phyloP scores from a whole-genome alignment of 305 asterid species.

The Euphrasia arctica region DNA sequence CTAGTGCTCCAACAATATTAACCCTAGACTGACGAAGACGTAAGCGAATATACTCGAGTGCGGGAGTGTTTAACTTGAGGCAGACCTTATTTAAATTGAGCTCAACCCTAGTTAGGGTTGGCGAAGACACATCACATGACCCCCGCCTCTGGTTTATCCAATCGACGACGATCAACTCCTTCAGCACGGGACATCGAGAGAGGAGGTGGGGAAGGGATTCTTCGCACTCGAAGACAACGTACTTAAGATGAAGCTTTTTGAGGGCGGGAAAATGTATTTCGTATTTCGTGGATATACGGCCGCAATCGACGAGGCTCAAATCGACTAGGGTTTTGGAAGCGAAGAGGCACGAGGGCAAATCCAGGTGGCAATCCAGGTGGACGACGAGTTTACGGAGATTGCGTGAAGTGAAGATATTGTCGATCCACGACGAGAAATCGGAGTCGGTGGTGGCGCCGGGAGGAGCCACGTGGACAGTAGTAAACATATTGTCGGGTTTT shows the following conservation, averaged over 20 bases:
- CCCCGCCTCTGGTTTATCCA: too few relatives aligned
- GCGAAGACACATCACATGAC: not conserved
- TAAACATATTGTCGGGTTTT: too few relatives aligned
- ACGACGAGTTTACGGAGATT: not conserved
- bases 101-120: not conserved
- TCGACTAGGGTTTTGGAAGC: not conserved
- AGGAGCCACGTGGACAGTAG: too few relatives aligned
- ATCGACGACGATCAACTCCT: not conserved
- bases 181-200: not conserved
- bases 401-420: not conserved
- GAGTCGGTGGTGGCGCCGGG: not conserved
- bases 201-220: not conserved
- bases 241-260: not conserved
- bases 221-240: not conserved
- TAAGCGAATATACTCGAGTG: too few relatives aligned
- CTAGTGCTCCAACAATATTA: too few relatives aligned
- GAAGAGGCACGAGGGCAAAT: not conserved
- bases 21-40: too few relatives aligned
- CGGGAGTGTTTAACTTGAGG: not conserved
- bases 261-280: not conserved
- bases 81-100: not conserved
- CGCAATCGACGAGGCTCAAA: not conserved
- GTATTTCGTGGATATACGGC: not conserved
- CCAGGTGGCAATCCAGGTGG: not conserved
- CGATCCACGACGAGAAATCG: not conserved